Conservation (phyloP, 208 protist species). For the Leishmania major region DNA sequence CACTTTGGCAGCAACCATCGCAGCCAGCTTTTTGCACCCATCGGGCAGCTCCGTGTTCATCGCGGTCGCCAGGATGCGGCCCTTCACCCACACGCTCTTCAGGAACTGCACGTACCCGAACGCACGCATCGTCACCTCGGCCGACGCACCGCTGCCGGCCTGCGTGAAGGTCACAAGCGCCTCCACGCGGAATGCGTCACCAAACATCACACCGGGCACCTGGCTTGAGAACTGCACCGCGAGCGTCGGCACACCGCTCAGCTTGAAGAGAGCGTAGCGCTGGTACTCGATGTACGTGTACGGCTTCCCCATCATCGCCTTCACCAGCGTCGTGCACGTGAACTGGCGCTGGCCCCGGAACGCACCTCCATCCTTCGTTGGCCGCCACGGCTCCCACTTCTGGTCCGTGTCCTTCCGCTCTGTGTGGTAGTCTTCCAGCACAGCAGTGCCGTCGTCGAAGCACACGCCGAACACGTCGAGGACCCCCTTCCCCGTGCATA, state of each 20-base stretch:
- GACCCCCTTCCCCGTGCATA: constrained; percentile 45
- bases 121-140: constrained; percentile 28
- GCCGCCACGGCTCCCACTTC: constrained; percentile 57
- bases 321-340: constrained; percentile 57
- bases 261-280: constrained; percentile 62
- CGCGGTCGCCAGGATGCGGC: constrained; percentile 42
- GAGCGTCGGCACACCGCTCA: constrained; percentile 50
- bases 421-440: constrained; percentile 53
- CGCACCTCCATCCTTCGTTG: constrained; percentile 31
- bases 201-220: constrained; percentile 57
- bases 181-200: constrained; percentile 64
- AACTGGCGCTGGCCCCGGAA: constrained; percentile 64
- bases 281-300: constrained; percentile 67
- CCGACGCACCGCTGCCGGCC: constrained; percentile 27
- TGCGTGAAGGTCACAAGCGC: constrained; percentile 51
- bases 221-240: constrained; percentile 69
- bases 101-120: constrained; percentile 63
- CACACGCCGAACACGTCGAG: constrained; percentile 64
- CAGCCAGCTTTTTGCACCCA: constrained; percentile 45
- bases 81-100: constrained; percentile 52
- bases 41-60: constrained; percentile 51
- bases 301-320: constrained; percentile 54
- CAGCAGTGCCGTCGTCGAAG: constrained; percentile 54
- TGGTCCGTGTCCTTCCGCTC: constrained; percentile 52
- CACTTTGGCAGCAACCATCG: constrained; percentile 43